Conservation (phyloP, 2,329 filamentous ascomycete genomes). For the Acarospora socialis region DNA sequence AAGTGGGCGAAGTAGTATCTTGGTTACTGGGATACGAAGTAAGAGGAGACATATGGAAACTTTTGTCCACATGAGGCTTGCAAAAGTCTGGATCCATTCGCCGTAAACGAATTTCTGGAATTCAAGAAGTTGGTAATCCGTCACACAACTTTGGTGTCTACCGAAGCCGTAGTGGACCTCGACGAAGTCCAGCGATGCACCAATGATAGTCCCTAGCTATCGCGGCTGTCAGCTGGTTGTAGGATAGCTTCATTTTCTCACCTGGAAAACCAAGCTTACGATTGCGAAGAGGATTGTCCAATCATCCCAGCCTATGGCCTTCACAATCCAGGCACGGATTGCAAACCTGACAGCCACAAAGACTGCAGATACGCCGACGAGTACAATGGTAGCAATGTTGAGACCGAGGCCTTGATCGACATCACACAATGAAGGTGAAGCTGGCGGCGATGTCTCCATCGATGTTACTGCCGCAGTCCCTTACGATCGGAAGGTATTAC, state of each 20-base stretch:
- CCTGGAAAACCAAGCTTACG: constrained; percentile 7
- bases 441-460: too few species aligned
- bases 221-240: background rate
- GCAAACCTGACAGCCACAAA: constrained; percentile 7
- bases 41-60: constrained; percentile 12
- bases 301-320: constrained; percentile 11
- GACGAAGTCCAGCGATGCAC: constrained; percentile 10
- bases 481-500: too few species aligned
- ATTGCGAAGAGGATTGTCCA: constrained; percentile 11
- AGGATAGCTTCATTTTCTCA: background rate
- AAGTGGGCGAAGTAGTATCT: constrained; percentile 4
- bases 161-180: constrained; percentile 12
- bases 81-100: constrained; percentile 13
- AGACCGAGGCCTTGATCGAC: too few species aligned
- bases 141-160: constrained; percentile 8
- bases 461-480: too few species aligned
- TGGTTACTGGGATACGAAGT: constrained; percentile 8
- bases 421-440: too few species aligned
- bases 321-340: constrained; percentile 10
- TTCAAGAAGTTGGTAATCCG: constrained; percentile 5
- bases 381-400: constrained; percentile 8
- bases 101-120: constrained; percentile 12
- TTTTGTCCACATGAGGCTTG: constrained; percentile 13
- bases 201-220: constrained; percentile 11
- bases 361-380: constrained; percentile 1